Conservation (phyloP, 2,329 filamentous ascomycete species). For the Herpotrichia juniperi region DNA sequence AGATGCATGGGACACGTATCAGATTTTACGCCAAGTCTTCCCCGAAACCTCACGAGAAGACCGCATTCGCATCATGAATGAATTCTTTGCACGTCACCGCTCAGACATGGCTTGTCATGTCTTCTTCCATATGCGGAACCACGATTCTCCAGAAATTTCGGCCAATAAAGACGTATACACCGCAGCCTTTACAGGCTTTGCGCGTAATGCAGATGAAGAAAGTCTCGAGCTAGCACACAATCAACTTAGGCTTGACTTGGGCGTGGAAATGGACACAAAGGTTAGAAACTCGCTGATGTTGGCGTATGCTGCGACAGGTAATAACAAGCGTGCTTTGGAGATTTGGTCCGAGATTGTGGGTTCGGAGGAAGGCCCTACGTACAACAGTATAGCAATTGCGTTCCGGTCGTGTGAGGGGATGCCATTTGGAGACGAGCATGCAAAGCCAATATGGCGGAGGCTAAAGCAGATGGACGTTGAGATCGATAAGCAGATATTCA, state of each 20-base stretch:
- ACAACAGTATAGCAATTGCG: conserved; percentile 78
- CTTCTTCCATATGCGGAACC: conserved; percentile 92
- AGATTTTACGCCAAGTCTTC: conserved; percentile 64
- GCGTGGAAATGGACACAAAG: conserved; percentile 75
- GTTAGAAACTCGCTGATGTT: conserved; percentile 87
- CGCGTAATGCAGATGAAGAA: conserved; percentile 63
- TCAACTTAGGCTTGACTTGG: conserved; percentile 91
- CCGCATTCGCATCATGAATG: conserved; percentile 76
- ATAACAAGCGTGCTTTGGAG: conserved; percentile 70
- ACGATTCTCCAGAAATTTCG: conserved; percentile 65
- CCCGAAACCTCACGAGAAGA: conserved; percentile 67
- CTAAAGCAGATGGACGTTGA: conserved; percentile 78
- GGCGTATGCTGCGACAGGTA: conserved; percentile 75
- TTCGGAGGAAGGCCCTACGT: conserved; percentile 84
- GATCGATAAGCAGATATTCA: conserved; percentile 74
- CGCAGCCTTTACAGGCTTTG: conserved; percentile 76
- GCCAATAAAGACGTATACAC: conserved; percentile 79
- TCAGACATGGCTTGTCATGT: conserved; percentile 85
- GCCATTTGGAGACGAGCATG: conserved; percentile 52
- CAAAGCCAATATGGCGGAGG: conserved; percentile 70
- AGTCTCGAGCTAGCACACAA: conserved; percentile 82
- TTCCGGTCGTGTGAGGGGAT: conserved; percentile 77
- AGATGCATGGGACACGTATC: conserved; percentile 66
- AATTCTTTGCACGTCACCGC: conserved; percentile 78
- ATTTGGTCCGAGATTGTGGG: conserved; percentile 87